Percentiles rank a stretch among this genome's conserved stretches.
Conservation (phyloP, 768 basidiomycete genomes). For the Phaffia tasmanica region DNA sequence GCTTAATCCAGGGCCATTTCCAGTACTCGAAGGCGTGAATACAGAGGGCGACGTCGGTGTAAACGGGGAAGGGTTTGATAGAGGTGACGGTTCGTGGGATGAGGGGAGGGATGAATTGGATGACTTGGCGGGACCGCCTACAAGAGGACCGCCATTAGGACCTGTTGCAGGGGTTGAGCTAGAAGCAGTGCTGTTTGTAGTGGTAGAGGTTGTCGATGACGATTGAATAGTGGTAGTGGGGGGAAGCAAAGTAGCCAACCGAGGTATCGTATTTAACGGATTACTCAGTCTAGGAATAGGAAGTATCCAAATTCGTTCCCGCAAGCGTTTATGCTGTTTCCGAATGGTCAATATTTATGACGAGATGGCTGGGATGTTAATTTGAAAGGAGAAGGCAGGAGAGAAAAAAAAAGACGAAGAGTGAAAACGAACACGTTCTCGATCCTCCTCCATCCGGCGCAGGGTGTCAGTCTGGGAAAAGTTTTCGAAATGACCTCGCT, state of each 20-base stretch:
- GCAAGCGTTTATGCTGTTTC: constrained; percentile 64
- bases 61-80: constrained; percentile 38
- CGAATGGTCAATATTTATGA: neutral
- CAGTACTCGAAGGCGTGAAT: neutral
- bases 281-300: constrained; percentile 35
- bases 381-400: neutral
- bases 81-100: constrained; percentile 35
- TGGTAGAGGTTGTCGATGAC: neutral
- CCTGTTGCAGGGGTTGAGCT: constrained; percentile 12
- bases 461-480: constrained; percentile 61
- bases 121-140: constrained; percentile 15
- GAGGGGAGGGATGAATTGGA: constrained; percentile 20
- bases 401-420: neutral
- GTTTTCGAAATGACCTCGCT: constrained; percentile 27
- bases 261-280: neutral
- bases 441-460: constrained; percentile 80
- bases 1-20: neutral
- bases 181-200: neutral
- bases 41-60: constrained; percentile 5
- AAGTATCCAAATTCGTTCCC: constrained; percentile 69
- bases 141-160: constrained; percentile 8
- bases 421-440: constrained; percentile 51
- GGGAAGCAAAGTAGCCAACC: neutral
- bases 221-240: neutral
- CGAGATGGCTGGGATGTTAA: neutral